These are phyloP conservation scores for Penicillium sp. DNA, from an alignment of 2,329 filamentous ascomycete species.

Conservation along the genomic window DNA sequence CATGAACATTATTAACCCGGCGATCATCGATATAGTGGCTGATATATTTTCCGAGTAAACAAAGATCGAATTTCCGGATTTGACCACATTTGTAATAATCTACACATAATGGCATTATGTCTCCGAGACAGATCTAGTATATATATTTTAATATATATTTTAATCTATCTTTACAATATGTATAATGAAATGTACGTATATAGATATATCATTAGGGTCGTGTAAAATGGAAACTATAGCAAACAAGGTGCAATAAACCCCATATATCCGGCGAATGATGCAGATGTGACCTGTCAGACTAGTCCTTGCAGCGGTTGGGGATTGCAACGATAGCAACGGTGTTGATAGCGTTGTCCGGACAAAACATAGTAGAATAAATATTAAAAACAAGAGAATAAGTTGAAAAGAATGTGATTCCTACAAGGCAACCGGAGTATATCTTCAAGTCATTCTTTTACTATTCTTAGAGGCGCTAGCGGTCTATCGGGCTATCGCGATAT, in stretches of 20 bases:
- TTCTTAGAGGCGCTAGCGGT: slow-evolving; percentile 19
- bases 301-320: slow-evolving; percentile 13
- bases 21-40: slow-evolving; percentile 4
- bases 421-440: background rate
- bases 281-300: slow-evolving; percentile 9
- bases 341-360: slow-evolving; percentile 10
- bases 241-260: background rate
- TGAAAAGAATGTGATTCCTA: background rate
- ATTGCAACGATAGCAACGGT: slow-evolving; percentile 12
- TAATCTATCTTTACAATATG: background rate
- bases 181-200: background rate
- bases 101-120: slow-evolving; percentile 5
- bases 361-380: slow-evolving; percentile 17
- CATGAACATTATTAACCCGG: background rate
- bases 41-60: slow-evolving; percentile 6
- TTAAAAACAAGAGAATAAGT: slow-evolving; percentile 1
- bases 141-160: background rate
- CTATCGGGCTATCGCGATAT: slow-evolving; percentile 24
- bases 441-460: slow-evolving; percentile 1
- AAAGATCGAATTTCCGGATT: background rate
- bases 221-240: background rate
- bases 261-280: slow-evolving; percentile 4
- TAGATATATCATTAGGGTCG: background rate
- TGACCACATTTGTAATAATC: background rate
- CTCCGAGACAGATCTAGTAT: background rate